phyloP scores from a whole-genome alignment of 208 protist genomes.

The Blastocrithidia nonstop region DNA sequence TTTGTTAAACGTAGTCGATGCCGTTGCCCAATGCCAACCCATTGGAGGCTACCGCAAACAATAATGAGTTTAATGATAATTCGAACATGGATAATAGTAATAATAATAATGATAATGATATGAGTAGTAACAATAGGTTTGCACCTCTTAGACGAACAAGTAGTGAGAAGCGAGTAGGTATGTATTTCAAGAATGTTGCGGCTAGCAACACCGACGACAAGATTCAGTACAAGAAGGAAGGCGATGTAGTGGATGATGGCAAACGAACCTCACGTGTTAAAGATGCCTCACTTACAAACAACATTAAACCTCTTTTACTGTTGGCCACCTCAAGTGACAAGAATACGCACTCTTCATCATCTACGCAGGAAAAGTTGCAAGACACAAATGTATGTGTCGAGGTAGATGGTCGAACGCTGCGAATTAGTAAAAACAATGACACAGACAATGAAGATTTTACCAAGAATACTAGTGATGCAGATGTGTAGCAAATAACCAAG shows the following conservation, averaged over 20 bases:
- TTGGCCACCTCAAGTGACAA: constrained; percentile 11
- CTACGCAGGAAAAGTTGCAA: too few species aligned
- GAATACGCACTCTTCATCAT: too few species aligned
- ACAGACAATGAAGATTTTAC: too few species aligned
- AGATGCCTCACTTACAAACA: constrained; percentile 28
- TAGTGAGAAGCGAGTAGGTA: constrained; percentile 54
- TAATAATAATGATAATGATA: too few species aligned
- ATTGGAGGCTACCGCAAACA: not conserved
- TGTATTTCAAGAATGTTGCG: constrained; percentile 75
- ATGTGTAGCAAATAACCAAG: constrained; percentile 43
- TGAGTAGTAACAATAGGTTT: too few species aligned
- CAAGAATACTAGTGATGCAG: too few species aligned
- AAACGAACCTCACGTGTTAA: constrained; percentile 10
- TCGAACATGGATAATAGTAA: too few species aligned
- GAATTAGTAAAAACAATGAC: too few species aligned
- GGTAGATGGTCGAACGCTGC: too few species aligned
- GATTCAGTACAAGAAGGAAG: constrained; percentile 53
- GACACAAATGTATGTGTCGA: too few species aligned
- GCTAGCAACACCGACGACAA: constrained; percentile 12
- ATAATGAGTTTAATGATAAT: not conserved
- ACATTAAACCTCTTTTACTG: constrained; percentile 34
- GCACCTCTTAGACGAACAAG: constrained; percentile 9
- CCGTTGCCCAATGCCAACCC: too few species aligned
- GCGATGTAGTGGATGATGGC: constrained; percentile 20
- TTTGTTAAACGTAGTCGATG: too few species aligned